Evolutionary conservation across 176 grass and related monocot species (phyloP).

Genomic region (Triticum monococcum): DNA sequence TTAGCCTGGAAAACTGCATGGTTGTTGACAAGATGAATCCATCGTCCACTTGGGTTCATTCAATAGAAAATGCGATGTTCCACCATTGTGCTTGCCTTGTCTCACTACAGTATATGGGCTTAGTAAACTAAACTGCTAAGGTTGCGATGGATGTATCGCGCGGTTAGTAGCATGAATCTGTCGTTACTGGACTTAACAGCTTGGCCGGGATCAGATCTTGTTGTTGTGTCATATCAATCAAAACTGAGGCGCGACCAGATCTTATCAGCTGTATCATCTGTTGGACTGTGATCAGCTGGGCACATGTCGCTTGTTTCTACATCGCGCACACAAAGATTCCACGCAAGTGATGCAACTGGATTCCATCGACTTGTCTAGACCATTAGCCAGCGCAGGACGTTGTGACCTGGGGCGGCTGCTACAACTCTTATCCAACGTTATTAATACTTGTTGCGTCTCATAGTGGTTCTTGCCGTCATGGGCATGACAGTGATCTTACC

Average conservation of each 20-base stretch:
- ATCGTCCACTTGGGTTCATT: neutral
- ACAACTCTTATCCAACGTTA: neutral
- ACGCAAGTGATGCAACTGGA: neutral
- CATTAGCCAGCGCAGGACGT: neutral
- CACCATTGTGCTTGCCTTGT: neutral
- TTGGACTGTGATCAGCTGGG: neutral
- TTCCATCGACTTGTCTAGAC: neutral
- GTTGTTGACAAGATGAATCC: neutral
- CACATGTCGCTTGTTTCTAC: neutral
- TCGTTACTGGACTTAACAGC: neutral
- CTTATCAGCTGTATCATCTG: neutral
- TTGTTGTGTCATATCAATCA: neutral
- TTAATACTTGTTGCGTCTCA: neutral
- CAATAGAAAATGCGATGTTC: neutral
- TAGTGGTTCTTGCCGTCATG: neutral
- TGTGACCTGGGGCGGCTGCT: neutral
- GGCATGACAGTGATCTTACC: neutral
- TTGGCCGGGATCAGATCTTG: slow-evolving; percentile 2
- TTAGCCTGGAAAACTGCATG: neutral
- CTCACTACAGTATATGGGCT: neutral
- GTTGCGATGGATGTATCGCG: neutral
- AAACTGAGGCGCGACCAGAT: neutral
- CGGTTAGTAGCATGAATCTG: neutral
- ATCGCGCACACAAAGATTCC: neutral
- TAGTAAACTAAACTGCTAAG: neutral